phyloP scores from a whole-genome alignment of 2,329 filamentous ascomycete genomes.

The Colletotrichum costaricense region DNA sequence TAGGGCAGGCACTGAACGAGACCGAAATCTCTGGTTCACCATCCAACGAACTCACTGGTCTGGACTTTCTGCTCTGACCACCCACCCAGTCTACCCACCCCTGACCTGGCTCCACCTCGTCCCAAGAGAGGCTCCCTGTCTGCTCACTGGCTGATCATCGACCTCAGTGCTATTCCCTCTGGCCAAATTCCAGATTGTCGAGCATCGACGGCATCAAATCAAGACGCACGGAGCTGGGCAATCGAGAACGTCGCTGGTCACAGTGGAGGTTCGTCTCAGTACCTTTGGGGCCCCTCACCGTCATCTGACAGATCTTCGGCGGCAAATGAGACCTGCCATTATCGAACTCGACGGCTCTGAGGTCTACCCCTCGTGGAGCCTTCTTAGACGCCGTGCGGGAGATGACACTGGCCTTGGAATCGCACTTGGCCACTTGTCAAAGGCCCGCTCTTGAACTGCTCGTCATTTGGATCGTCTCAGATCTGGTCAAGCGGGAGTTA shows the following conservation, averaged over 20 bases:
- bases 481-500: conserved; percentile 25
- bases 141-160: conserved; percentile 21
- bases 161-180: conserved; percentile 21
- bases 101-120: conserved; percentile 26
- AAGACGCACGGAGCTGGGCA: conserved; percentile 7
- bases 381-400: conserved; percentile 25
- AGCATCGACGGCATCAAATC: conserved; percentile 22
- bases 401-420: conserved; percentile 18
- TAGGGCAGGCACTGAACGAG: conserved; percentile 9
- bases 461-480: conserved; percentile 21
- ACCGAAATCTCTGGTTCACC: background rate
- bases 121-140: conserved; percentile 29
- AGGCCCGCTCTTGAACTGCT: conserved; percentile 25
- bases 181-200: conserved; percentile 23
- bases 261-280: conserved; percentile 18
- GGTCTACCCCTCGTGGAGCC: conserved; percentile 18
- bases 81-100: conserved; percentile 26
- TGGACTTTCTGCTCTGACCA: conserved; percentile 26
- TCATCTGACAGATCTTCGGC: conserved; percentile 21
- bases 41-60: conserved; percentile 6
- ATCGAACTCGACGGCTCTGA: background rate
- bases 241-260: conserved; percentile 3
- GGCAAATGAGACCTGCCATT: conserved; percentile 25
- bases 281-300: conserved; percentile 4
- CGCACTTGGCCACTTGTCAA: conserved; percentile 26